Conservation (phyloP, 176 grass and related monocot species). For the Eremochloa ophiuroides region DNA sequence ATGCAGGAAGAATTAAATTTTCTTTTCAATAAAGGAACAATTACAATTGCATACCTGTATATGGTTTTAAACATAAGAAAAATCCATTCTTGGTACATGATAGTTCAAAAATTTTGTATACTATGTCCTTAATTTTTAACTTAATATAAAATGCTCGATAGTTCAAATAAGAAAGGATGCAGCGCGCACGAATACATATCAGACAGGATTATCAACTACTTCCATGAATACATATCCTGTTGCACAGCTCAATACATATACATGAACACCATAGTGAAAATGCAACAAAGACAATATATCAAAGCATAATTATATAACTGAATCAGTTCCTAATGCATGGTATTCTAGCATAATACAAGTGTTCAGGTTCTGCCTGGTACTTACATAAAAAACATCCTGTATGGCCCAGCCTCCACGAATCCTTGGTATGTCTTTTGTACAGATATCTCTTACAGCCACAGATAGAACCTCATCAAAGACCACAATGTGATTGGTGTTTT, state of each 20-base stretch:
- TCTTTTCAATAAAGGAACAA: neutral
- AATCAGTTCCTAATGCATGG: slow-evolving; percentile 3
- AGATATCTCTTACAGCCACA: slow-evolving; percentile 86
- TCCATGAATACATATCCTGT: neutral
- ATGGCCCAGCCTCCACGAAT: slow-evolving; percentile 95
- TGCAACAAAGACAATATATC: neutral
- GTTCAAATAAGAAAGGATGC: slow-evolving; percentile 6
- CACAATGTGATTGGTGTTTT: slow-evolving; percentile 71
- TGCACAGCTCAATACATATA: slow-evolving; percentile 4
- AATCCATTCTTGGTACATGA: neutral
- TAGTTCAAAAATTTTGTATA: slow-evolving; percentile 12
- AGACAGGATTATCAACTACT: neutral
- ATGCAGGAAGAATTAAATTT: neutral
- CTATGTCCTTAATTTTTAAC: neutral
- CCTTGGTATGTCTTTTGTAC: slow-evolving; percentile 87
- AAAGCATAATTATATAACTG: neutral
- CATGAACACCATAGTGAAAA: slow-evolving; percentile 6
- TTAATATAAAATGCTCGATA: slow-evolving; percentile 1
- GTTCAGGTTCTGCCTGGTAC: slow-evolving; percentile 23
- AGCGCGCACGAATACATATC: neutral
- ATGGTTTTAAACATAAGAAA: neutral
- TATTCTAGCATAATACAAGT: slow-evolving; percentile 15
- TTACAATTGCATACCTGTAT: neutral
- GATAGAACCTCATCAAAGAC: slow-evolving; percentile 90
- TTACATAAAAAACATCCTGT: slow-evolving; percentile 90